Percentiles rank a stretch among this genome's conserved stretches.
Evolutionary conservation across 768 basidiomycete species (phyloP).

Genomic region (Dioszegia hungarica): DNA sequence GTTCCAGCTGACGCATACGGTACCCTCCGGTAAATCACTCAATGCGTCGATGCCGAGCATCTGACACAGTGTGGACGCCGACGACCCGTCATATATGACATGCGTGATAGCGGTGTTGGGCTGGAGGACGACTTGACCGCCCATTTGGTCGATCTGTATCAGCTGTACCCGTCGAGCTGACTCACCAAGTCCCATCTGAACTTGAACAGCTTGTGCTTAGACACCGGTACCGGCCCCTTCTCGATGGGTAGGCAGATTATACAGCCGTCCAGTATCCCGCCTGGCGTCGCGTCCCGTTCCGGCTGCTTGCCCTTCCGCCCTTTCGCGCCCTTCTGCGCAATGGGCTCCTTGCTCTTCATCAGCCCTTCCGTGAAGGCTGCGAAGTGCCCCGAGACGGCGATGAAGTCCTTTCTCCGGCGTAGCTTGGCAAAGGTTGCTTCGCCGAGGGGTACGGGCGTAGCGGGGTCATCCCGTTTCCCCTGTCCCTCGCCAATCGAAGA

Average conservation of each 20-base stretch:
- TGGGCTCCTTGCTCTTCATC: slow-evolving; percentile 5
- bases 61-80: slow-evolving; percentile 16
- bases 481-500: slow-evolving; percentile 13
- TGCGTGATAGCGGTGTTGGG: slow-evolving; percentile 41
- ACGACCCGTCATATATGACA: slow-evolving; percentile 27
- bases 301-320: neutral
- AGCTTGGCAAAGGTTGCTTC: slow-evolving; percentile 11
- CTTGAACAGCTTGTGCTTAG: slow-evolving; percentile 26
- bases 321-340: no score
- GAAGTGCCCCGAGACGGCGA: slow-evolving; percentile 25
- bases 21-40: slow-evolving; percentile 28
- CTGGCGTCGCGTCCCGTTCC: no score
- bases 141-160: slow-evolving; percentile 27
- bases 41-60: slow-evolving; percentile 24
- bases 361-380: slow-evolving; percentile 19
- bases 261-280: slow-evolving; percentile 28
- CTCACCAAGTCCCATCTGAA: slow-evolving; percentile 30
- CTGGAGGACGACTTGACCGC: slow-evolving; percentile 25
- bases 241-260: slow-evolving; percentile 33
- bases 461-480: slow-evolving; percentile 20
- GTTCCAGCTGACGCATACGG: slow-evolving; percentile 35
- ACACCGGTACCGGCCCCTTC: slow-evolving; percentile 5
- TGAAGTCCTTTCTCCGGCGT: slow-evolving; percentile 19
- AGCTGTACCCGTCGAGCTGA: neutral
- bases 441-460: slow-evolving; percentile 31